Base-by-base conservation (phyloP, 108 stramenopile species). In the Aureococcus anophagefferens region DNA sequence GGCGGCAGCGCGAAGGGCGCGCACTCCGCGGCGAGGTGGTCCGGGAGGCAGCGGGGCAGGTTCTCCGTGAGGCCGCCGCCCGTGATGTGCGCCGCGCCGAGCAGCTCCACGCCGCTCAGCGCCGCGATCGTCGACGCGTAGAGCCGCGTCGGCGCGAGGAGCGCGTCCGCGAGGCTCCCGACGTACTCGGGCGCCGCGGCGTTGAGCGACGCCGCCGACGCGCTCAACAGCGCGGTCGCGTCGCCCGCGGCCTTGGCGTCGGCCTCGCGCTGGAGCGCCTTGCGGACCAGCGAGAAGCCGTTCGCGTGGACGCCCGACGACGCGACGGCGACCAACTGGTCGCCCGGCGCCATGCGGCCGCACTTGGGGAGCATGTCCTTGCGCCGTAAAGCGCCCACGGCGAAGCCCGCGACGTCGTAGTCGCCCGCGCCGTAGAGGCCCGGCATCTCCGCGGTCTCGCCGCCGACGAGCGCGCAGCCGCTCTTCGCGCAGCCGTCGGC, bases 381-480 rank as follows among this genome's bases (percentile, higher is more conserved):
- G 70, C 84, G 86, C 68, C 80, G 73, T 30, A 98, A 95, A n/a
- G 97, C 97, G 37, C 97, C 97, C 33, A 98, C 97, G 67, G 86
- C 86, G 75, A 98, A 98, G 37, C 97, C 97, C 62, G 95, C 97
- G 45, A 98, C 79, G 85, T 98, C 97, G 78, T 96, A 98, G 72
- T 94, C 93, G 34, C 95, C 97, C 31, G 89, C 88, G n/a, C 87
- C 87, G 75, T 98, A 98, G 94, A 98, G 94, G 66, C 91, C 92
- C n/a, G 97, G 94, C 95, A 98, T 98, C 72, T 98, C 97, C n/a
- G 97, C 97, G 32, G 97, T 96, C 79, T 98, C 97, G 15, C 97
- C 97, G 28, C 97, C 97, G 77, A 94, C 91, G 18, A 98, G 86
- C 17, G 93, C 97, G 79, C 95, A 96, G 51, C 89, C 88, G 35